These are phyloP conservation scores for Penicillium parvum DNA, from an alignment of 495 filamentous ascomycete species.

Conservation along the genomic window DNA sequence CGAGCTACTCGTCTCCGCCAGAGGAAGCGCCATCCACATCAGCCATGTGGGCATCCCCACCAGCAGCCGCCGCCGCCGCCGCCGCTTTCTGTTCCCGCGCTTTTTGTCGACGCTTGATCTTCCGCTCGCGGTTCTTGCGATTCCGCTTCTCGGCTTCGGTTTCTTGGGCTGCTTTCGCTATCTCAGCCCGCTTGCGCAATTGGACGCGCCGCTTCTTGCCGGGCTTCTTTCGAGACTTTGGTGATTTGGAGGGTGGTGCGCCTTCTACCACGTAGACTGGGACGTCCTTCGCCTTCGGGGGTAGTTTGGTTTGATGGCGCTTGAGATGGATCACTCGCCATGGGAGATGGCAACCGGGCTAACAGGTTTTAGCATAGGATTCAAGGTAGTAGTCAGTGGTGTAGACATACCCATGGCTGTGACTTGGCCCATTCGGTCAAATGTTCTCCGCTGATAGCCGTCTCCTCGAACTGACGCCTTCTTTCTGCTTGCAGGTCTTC, in stretches of 20 bases:
- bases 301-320: constrained; percentile 35
- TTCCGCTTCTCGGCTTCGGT: constrained; percentile 44
- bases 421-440: constrained; percentile 33
- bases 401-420: constrained; percentile 31
- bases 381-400: neutral
- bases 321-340: constrained; percentile 44
- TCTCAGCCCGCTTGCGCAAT: constrained; percentile 33
- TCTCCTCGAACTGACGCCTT: constrained; percentile 35
- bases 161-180: constrained; percentile 30
- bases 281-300: constrained; percentile 20
- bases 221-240: constrained; percentile 40
- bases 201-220: constrained; percentile 46
- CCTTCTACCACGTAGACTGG: constrained; percentile 26
- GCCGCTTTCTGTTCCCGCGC: constrained; percentile 42
- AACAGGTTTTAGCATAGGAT: neutral
- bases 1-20: constrained; percentile 11
- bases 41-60: constrained; percentile 16
- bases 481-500: constrained; percentile 15
- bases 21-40: constrained; percentile 23
- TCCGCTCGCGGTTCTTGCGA: constrained; percentile 43
- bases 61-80: constrained; percentile 19
- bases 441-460: constrained; percentile 38
- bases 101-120: constrained; percentile 44
- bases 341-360: constrained; percentile 42
- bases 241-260: constrained; percentile 21